Evolutionary conservation across 208 protist species (phyloP).

Genomic region (Acanthamoeba divionensis): DNA sequence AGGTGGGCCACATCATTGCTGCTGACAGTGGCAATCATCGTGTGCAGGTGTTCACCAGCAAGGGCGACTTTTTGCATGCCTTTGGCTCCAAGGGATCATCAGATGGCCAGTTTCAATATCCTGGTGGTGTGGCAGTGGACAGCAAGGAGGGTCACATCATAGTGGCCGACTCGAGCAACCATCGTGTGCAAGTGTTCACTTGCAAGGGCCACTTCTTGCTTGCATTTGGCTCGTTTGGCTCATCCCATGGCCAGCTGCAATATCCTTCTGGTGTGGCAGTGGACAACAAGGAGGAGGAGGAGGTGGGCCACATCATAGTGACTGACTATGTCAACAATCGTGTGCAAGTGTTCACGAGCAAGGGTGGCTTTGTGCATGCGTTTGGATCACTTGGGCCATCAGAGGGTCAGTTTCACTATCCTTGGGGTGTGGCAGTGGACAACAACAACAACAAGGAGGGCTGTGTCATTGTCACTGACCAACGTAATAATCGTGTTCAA

Average conservation of each 20-base stretch:
- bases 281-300: too few relatives aligned
- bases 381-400: background rate
- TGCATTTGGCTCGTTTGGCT: background rate
- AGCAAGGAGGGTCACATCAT: too few relatives aligned
- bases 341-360: background rate
- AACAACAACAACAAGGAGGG: too few relatives aligned
- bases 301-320: too few relatives aligned
- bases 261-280: background rate
- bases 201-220: background rate
- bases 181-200: background rate
- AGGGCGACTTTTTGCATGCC: background rate
- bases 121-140: too few relatives aligned
- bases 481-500: too few relatives aligned
- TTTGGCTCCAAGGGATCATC: background rate
- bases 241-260: background rate
- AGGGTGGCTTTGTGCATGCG: background rate
- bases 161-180: too few relatives aligned
- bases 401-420: background rate
- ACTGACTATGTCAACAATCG: background rate
- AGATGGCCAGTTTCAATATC: background rate
- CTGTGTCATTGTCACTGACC: too few relatives aligned
- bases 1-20: too few relatives aligned
- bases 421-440: background rate
- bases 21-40: too few relatives aligned
- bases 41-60: background rate